Conservation (phyloP, 2,329 filamentous ascomycete species). For the Colletotrichum endophyticum region DNA sequence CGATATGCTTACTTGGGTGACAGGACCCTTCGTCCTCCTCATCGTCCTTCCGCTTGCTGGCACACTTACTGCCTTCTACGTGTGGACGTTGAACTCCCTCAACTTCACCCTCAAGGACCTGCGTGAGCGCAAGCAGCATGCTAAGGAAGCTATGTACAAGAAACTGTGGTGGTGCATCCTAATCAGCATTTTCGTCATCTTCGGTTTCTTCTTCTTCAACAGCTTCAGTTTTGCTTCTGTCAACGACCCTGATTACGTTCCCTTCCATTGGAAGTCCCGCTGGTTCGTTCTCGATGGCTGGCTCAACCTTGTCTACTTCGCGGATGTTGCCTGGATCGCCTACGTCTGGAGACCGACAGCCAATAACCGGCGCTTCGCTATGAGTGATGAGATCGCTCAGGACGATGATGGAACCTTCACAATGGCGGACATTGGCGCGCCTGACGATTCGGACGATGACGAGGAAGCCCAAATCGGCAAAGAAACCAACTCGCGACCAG, state of each 20-base stretch:
- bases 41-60: conserved; percentile 91
- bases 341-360: conserved; percentile 97
- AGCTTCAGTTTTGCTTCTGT: conserved; percentile 91
- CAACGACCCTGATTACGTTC: conserved; percentile 86
- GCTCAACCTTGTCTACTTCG: conserved; percentile 95
- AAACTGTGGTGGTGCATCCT: conserved; percentile 99
- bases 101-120: conserved; percentile 96
- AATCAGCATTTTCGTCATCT: conserved; percentile 90
- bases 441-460: conserved; percentile 65
- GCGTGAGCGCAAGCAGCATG: conserved; percentile 90
- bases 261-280: conserved; percentile 94
- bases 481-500: conserved; percentile 24
- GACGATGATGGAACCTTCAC: conserved; percentile 96
- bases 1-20: neutral
- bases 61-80: conserved; percentile 94
- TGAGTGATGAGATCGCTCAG: conserved; percentile 99
- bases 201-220: conserved; percentile 98
- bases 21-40: conserved; percentile 86
- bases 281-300: conserved; percentile 99
- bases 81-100: conserved; percentile 97
- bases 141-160: conserved; percentile 95
- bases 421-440: conserved; percentile 87
- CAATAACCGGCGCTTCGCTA: conserved; percentile 96
- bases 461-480: conserved; percentile 60
- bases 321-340: conserved; percentile 89